Percentiles rank a stretch among this genome's conserved stretches.
These are phyloP conservation scores for Ophiosphaerella herpotricha DNA, from an alignment of 2,329 filamentous ascomycete species.

Conservation along the genomic window DNA sequence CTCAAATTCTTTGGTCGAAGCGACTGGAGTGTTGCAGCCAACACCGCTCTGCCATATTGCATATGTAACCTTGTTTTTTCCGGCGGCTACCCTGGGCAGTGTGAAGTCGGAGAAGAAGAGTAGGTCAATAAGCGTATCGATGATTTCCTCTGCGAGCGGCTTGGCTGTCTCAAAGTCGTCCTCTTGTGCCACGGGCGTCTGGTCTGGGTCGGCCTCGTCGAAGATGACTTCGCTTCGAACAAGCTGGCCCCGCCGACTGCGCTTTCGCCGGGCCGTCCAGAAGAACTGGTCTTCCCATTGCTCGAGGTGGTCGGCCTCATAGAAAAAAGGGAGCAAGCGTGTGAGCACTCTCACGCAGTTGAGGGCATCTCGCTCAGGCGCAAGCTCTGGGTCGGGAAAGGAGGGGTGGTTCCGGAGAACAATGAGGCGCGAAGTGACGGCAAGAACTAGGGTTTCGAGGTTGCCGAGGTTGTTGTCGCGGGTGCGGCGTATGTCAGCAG, in stretches of 20 bases:
- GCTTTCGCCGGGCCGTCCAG: conserved; percentile 77
- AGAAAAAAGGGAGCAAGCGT: conserved; percentile 85
- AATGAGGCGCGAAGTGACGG: conserved; percentile 80
- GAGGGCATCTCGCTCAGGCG: conserved; percentile 82
- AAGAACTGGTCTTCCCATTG: conserved; percentile 94
- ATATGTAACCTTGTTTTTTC: conserved; percentile 82
- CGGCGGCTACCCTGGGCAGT: conserved; percentile 71
- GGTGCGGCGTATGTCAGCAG: conserved; percentile 77
- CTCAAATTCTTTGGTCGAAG: conserved; percentile 89
- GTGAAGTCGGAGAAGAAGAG: conserved; percentile 93
- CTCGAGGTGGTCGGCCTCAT: conserved; percentile 82
- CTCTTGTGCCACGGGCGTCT: conserved; percentile 49
- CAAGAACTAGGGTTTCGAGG: conserved; percentile 84
- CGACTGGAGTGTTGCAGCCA: conserved; percentile 86
- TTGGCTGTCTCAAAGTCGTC: conserved; percentile 80
- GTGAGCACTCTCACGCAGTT: conserved; percentile 95
- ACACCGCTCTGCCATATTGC: conserved; percentile 98
- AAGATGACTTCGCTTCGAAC: conserved; percentile 76
- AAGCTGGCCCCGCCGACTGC: conserved; percentile 44
- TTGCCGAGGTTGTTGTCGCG: conserved; percentile 85
- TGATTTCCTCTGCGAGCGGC: conserved; percentile 87
- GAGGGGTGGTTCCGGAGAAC: conserved; percentile 85
- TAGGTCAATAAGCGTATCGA: conserved; percentile 86
- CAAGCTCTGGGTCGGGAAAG: conserved; percentile 84
- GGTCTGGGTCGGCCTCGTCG: conserved; percentile 69